These are phyloP conservation scores for Saturnispora bothae DNA, from an alignment of 805 yeast species.

Conservation along the genomic window DNA sequence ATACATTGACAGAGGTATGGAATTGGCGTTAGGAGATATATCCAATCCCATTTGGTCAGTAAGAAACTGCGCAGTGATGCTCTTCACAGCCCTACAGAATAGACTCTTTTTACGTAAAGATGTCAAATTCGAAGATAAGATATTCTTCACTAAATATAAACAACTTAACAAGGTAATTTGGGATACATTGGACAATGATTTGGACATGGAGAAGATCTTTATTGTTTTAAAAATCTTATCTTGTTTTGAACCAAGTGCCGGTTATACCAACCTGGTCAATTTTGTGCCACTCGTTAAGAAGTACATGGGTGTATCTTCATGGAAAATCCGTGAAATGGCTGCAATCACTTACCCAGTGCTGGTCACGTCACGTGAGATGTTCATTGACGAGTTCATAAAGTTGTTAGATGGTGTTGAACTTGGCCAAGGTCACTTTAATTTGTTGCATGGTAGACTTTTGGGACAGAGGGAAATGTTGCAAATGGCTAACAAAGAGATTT, in stretches of 20 bases:
- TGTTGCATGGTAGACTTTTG: conserved; percentile 49
- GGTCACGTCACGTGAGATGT: conserved; percentile 25
- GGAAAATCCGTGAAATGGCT: conserved; percentile 87
- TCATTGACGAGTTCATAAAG: conserved; percentile 18
- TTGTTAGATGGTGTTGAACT: conserved; percentile 8
- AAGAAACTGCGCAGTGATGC: conserved; percentile 87
- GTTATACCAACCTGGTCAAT: conserved; percentile 39
- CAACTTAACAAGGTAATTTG: conserved; percentile 42
- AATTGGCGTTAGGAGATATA: conserved; percentile 52
- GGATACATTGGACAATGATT: conserved; percentile 31
- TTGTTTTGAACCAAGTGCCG: conserved; percentile 54
- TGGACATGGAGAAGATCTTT: conserved; percentile 44
- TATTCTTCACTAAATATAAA: conserved; percentile 60
- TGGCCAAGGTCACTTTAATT: conserved; percentile 28
- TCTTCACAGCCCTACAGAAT: conserved; percentile 75
- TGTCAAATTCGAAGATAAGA: conserved; percentile 32
- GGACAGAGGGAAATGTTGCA: conserved; percentile 32
- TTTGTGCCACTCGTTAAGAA: conserved; percentile 39
- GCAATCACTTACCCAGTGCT: conserved; percentile 57
- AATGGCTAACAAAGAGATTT: conserved; percentile 1
- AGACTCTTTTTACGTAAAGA: conserved; percentile 61
- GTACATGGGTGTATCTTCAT: conserved; percentile 43
- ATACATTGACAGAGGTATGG: conserved; percentile 48
- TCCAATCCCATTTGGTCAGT: conserved; percentile 70
- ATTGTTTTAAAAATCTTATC: conserved; percentile 66